These are phyloP conservation scores for Linderniella brevidens DNA, from an alignment of 257 asterid genomes.

Conservation along the genomic window DNA sequence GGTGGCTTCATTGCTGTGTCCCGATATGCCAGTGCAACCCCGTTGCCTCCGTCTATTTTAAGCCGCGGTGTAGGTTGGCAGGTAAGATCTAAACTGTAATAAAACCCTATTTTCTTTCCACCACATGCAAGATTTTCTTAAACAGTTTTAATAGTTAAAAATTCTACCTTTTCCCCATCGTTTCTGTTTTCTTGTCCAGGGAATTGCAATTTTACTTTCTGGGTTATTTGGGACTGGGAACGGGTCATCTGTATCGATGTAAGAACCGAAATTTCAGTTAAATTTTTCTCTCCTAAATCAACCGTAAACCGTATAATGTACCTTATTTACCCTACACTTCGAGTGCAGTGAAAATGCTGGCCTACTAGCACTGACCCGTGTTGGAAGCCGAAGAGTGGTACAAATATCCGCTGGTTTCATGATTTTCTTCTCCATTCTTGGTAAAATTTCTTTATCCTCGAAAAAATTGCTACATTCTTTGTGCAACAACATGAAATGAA, in stretches of 20 bases:
- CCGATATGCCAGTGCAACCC: slow-evolving; percentile 50
- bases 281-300: neutral
- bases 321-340: neutral
- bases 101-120: neutral
- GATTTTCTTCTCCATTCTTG: slow-evolving; percentile 88
- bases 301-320: neutral
- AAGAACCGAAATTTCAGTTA: slow-evolving; percentile 12
- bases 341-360: slow-evolving; percentile 72
- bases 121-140: no score
- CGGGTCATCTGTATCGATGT: slow-evolving; percentile 89
- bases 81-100: slow-evolving; percentile 16
- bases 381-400: slow-evolving; percentile 89
- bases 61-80: slow-evolving; percentile 97
- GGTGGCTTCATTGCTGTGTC: slow-evolving; percentile 52
- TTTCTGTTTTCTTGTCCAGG: slow-evolving; percentile 23
- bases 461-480: no score
- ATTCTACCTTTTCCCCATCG: no score
- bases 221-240: slow-evolving; percentile 70
- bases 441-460: slow-evolving; percentile 15
- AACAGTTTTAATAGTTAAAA: no score
- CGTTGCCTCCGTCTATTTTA: slow-evolving; percentile 58
- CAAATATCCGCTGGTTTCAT: slow-evolving; percentile 94
- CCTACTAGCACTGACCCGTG: slow-evolving; percentile 78
- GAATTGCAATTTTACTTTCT: slow-evolving; percentile 62
- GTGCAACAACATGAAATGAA: no score